Evolutionary conservation across 257 asterid genomes (phyloP), one percentile per base, ranked within the genome.

Genomic region (Fraxinus anomala): DNA sequence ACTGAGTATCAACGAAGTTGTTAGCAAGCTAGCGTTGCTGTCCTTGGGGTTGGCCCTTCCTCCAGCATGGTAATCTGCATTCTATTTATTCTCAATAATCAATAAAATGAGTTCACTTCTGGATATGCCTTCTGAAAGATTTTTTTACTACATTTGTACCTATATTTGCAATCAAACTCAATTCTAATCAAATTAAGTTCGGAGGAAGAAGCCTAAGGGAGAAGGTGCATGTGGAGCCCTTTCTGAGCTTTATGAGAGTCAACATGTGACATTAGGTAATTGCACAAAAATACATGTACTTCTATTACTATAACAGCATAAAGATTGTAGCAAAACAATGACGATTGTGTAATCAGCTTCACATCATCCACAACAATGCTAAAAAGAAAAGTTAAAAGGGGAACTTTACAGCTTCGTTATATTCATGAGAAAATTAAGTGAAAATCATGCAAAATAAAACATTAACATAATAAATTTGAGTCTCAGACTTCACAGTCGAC

Each of bases 401-500:
- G 47, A 1, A 26, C 5, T 54, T 33, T 59, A n/a, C 28, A 70
- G 49, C 63, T 78, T 23, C 68, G 47, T 68, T 31, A 61, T 37
- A 31, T 14, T 24, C 30, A 17, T 1, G 67, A 74, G 6, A 71
- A 39, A 6, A 54, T 28, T 31, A 5, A 54, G 65, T n/a, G 26
- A 24, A 24, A 11, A 79, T 23, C n/a, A 4, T 76, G 51, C 13
- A 28, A 79, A 11, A 30, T 61, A 63, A 31, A 40, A 28, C 37
- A 34, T 51, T 19, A 5, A 37, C 76, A 28, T 3, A 39, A 51
- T 16, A 73, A 30, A 28, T 54, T 10, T 26, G 47, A 63, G 69
- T 63, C 28, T 17, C 33, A 24, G 6, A 83, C 37, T 79, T 37
- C 21, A 30, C 33, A 56, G 68, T 69, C 73, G 19, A 31, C 49